Evolutionary conservation across 139 green algal genomes (phyloP).

Genomic region (Marvania coccoides): DNA sequence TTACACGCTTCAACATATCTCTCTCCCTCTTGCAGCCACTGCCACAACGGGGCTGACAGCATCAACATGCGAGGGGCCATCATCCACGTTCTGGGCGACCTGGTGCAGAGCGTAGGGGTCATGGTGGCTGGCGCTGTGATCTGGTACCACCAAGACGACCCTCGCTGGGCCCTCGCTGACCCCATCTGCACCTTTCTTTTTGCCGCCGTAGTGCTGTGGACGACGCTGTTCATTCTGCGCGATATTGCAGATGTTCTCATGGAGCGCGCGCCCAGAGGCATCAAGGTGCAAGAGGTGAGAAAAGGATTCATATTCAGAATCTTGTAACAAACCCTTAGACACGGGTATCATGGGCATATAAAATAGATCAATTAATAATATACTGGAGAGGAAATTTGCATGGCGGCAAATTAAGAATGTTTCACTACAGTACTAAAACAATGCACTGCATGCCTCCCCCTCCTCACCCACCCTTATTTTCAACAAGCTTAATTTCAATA

Average conservation of each 20-base stretch:
- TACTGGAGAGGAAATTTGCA: too few relatives aligned
- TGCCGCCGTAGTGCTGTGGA: conserved; percentile 78
- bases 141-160: conserved; percentile 73
- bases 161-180: conserved; percentile 50
- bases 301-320: background rate
- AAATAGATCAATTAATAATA: too few relatives aligned
- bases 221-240: conserved; percentile 63
- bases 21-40: background rate
- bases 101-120: conserved; percentile 87
- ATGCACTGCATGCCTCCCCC: too few relatives aligned
- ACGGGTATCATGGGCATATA: too few relatives aligned
- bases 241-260: conserved; percentile 91
- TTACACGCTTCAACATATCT: too few relatives aligned
- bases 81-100: conserved; percentile 87
- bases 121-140: conserved; percentile 77
- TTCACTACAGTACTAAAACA: too few relatives aligned
- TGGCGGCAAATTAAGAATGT: too few relatives aligned
- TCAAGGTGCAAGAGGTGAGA: conserved; percentile 38
- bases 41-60: background rate
- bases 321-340: background rate
- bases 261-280: conserved; percentile 68
- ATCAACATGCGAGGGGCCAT: conserved; percentile 61
- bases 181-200: conserved; percentile 94
- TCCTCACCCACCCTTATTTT: too few relatives aligned
- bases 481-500: too few relatives aligned